Base-by-base conservation (phyloP, 768 basidiomycete species). In the Inosperma sp. region DNA sequence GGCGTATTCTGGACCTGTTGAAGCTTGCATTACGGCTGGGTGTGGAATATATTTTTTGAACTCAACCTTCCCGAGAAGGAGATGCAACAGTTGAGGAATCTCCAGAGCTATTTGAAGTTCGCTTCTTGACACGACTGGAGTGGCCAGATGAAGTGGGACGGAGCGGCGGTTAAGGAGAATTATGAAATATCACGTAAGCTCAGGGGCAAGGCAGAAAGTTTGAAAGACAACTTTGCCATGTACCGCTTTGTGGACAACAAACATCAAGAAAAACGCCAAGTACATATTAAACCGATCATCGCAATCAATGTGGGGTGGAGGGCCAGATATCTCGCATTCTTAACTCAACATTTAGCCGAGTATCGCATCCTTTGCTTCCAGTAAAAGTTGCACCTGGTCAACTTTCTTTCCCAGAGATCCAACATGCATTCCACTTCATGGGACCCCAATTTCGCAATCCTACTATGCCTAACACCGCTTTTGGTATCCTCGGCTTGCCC, bases 51-150 rank as follows among this genome's bases (percentile, higher is more conserved):
- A 67, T 98, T 56, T 58, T 78, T 96, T 42, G 95, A 99, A 68
- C 81, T 89, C 49, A 78, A 83, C 0, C 83, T 86, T 69, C 79
- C 88, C 0, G 75, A 81, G 55, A 74, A 78, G 42, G 61, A 73
- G 42, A 80, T 94, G 51, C 73, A 74, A 25, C 75, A 79, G 3
- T 69, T 97, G 36, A 66, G 73, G 22, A 59, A 71, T 9, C 72
- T 71, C 47, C 95, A 93, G 65, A 83, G 89, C 0, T 60, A 68
- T 33, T 87, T 92, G 0, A 77, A 84, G 57, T 80, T 97, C 61
- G 88, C 92, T 0, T 96, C 93, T 5, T 96, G 86, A 84, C 95
- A 97, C 63, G 93, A 99, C 60, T 93, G 88, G 86, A 84, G 81
- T 36, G 94, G 95, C 3, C 72, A 74, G 10, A 75, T 94, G 72